Conservation (phyloP, 2,329 filamentous ascomycete genomes). For the Atkinsonella texensis region DNA sequence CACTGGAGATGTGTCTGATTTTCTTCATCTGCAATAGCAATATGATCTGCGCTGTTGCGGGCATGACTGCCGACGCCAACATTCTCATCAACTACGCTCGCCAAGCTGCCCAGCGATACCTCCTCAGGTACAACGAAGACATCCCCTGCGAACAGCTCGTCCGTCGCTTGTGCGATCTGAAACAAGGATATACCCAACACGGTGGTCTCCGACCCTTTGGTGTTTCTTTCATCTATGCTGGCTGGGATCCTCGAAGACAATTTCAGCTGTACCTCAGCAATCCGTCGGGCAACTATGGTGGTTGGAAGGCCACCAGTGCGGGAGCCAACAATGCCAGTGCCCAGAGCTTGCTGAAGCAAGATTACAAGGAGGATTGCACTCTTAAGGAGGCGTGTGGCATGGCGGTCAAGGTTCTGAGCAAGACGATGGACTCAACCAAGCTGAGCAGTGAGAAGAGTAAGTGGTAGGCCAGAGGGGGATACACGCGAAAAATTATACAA, state of each 20-base stretch:
- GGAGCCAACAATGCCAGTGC: constrained; percentile 97
- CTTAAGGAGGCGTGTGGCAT: constrained; percentile 93
- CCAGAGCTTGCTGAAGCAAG: constrained; percentile 93
- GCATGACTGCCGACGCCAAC: constrained; percentile 98
- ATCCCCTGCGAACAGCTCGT: constrained; percentile 99
- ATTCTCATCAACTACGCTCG: constrained; percentile 99
- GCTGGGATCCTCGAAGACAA: constrained; percentile 88
- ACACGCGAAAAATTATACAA: not conserved
- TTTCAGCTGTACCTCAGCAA: constrained; percentile 99
- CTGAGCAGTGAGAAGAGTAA: constrained; percentile 97
- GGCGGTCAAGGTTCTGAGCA: constrained; percentile 97
- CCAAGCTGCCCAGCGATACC: constrained; percentile 91
- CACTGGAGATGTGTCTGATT: not conserved
- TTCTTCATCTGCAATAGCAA: constrained; percentile 47
- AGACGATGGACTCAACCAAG: constrained; percentile 99
- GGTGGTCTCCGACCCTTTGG: constrained; percentile 96
- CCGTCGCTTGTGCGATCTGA: constrained; percentile 88
- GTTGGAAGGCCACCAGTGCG: constrained; percentile 97
- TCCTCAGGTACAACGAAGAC: constrained; percentile 98
- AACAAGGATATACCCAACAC: constrained; percentile 98
- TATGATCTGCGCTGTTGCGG: constrained; percentile 98
- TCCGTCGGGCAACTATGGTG: constrained; percentile 95
- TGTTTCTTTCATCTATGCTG: constrained; percentile 98
- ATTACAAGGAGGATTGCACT: constrained; percentile 97
- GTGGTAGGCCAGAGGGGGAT: constrained; percentile 28